Conservation (phyloP, 2,329 filamentous ascomycete genomes). For the Magnaporthiopsis incrustans region DNA sequence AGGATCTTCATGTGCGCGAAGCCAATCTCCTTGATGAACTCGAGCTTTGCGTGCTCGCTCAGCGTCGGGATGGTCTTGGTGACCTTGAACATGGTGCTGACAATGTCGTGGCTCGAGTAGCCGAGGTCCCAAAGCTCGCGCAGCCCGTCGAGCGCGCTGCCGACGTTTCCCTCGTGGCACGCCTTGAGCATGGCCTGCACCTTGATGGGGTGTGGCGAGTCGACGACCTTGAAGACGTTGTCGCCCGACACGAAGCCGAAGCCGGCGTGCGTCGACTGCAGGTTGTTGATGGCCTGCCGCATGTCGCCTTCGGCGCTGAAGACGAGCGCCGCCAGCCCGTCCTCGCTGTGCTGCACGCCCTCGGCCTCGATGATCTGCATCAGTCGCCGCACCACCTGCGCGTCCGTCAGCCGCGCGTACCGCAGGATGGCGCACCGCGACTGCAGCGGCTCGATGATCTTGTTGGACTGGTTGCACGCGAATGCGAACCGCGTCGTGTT, state of each 20-base stretch:
- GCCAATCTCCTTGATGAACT: conserved; percentile 97
- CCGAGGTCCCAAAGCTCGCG: conserved; percentile 91
- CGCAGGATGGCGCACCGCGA: conserved; percentile 93
- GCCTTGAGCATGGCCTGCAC: conserved; percentile 98
- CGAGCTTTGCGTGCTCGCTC: conserved; percentile 89
- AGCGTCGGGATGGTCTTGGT: conserved; percentile 91
- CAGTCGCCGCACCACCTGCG: conserved; percentile 82
- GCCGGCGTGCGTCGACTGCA: conserved; percentile 86
- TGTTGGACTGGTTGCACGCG: conserved; percentile 97
- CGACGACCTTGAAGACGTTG: conserved; percentile 96
- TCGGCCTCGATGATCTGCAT: conserved; percentile 91
- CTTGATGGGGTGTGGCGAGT: conserved; percentile 95
- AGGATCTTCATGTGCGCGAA: conserved; percentile 99
- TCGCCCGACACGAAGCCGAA: conserved; percentile 97
- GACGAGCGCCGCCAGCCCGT: conserved; percentile 89
- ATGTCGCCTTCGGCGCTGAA: conserved; percentile 98
- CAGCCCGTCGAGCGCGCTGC: conserved; percentile 75
- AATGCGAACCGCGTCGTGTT: conserved; percentile 95
- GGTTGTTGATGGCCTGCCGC: conserved; percentile 97
- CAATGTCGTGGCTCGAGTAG: conserved; percentile 98
- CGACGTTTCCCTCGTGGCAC: conserved; percentile 86
- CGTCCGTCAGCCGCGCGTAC: conserved; percentile 86
- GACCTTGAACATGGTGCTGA: conserved; percentile 98
- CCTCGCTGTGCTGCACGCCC: conserved; percentile 82
- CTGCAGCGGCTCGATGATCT: conserved; percentile 98